Conservation (phyloP, 768 basidiomycete genomes). For the Phaeolepiota aurea region DNA sequence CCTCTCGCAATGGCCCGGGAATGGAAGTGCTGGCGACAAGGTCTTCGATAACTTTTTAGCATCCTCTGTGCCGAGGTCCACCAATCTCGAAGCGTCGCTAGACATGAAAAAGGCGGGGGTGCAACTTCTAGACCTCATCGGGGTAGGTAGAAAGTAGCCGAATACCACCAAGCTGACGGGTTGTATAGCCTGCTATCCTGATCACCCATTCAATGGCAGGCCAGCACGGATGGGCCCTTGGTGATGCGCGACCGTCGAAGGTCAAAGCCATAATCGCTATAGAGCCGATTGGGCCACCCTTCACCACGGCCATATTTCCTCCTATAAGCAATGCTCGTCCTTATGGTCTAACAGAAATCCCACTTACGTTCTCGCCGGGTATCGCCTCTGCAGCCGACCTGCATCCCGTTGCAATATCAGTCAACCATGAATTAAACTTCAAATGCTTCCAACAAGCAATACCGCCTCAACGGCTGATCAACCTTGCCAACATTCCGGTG, state of each 20-base stretch:
- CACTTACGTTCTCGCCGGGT: slow-evolving; percentile 33
- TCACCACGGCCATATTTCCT: slow-evolving; percentile 30
- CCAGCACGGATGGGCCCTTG: slow-evolving; percentile 39
- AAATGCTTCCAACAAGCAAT: slow-evolving; percentile 33
- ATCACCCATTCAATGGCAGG: slow-evolving; percentile 46
- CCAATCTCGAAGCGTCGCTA: slow-evolving; percentile 23
- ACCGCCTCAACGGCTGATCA: slow-evolving; percentile 31
- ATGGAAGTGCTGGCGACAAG: slow-evolving; percentile 35
- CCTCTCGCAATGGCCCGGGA: slow-evolving; percentile 47
- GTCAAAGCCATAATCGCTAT: slow-evolving; percentile 40
- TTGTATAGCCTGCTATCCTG: slow-evolving; percentile 32
- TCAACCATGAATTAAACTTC: slow-evolving; percentile 16
- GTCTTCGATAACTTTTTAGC: slow-evolving; percentile 37
- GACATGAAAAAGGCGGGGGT: slow-evolving; percentile 33
- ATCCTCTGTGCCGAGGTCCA: slow-evolving; percentile 32
- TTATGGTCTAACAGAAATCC: slow-evolving; percentile 41
- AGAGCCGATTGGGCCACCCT: slow-evolving; percentile 45
- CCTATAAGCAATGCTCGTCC: slow-evolving; percentile 27
- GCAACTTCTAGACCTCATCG: slow-evolving; percentile 36
- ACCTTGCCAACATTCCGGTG: slow-evolving; percentile 34
- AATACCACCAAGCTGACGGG: too few relatives aligned
- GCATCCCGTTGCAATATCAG: slow-evolving; percentile 15
- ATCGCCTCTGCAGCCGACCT: slow-evolving; percentile 30
- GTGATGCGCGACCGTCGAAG: slow-evolving; percentile 32
- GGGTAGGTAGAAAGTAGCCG: slow-evolving; percentile 22